phyloP scores from a whole-genome alignment of 495 filamentous ascomycete genomes.

The Hyaloscypha finlandica region DNA sequence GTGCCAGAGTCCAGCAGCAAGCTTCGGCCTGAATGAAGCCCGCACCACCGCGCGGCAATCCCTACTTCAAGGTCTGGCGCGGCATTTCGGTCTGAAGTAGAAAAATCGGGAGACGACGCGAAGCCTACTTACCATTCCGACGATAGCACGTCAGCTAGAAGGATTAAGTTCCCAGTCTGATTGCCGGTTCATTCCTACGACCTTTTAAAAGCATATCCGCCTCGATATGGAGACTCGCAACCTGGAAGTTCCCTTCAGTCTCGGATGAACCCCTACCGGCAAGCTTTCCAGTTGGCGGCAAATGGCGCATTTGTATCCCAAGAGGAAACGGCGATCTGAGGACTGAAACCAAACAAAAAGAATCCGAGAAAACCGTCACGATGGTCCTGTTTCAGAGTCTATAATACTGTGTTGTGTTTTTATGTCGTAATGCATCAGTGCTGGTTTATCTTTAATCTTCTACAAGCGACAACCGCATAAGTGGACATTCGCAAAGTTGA shows the following conservation, averaged over 20 bases:
- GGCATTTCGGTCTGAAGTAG: not conserved
- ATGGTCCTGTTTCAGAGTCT: not conserved
- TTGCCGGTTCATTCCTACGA: not conserved
- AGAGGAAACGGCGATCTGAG: not conserved
- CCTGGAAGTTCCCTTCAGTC: not conserved
- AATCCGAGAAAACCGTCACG: not conserved
- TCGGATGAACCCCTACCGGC: conserved; percentile 9
- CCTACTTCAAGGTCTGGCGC: not conserved
- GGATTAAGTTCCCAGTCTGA: not conserved
- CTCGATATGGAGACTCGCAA: not conserved
- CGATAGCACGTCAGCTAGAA: not conserved
- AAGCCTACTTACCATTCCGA: not conserved
- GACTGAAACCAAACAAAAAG: not conserved
- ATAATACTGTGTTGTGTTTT: not conserved
- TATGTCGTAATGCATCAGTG: not conserved
- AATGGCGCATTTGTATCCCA: not conserved
- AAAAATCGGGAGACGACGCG: conserved; percentile 20
- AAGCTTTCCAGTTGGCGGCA: not conserved
- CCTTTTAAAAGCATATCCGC: not conserved
- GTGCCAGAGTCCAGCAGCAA: not conserved
- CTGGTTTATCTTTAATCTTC: not conserved
- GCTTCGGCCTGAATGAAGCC: not conserved
- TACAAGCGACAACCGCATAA: not conserved
- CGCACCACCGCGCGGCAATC: not conserved
- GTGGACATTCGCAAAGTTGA: not conserved